Evolutionary conservation across 306 rosid species (phyloP).

Genomic region (Hylodesmum podocarpum): DNA sequence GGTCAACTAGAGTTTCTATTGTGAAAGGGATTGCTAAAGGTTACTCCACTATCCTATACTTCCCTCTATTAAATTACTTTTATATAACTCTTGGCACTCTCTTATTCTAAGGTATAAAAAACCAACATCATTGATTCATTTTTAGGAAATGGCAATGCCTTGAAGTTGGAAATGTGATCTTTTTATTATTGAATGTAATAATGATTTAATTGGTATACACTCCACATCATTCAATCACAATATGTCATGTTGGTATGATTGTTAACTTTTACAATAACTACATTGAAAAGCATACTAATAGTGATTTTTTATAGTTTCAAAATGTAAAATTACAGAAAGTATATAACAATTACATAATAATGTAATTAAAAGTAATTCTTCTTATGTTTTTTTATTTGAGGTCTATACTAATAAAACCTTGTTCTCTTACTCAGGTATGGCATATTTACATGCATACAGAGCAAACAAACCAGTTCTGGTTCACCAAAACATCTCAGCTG

Average conservation of each 20-base stretch:
- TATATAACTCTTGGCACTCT: no score
- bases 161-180: neutral
- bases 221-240: no score
- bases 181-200: neutral
- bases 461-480: constrained; percentile 70
- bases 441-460: constrained; percentile 65
- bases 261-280: no score
- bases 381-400: neutral
- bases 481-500: constrained; percentile 87
- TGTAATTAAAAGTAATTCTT: neutral
- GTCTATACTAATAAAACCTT: constrained; percentile 24
- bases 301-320: no score
- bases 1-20: constrained; percentile 88
- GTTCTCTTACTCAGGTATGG: constrained; percentile 57
- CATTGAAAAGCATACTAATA: no score
- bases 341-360: no score
- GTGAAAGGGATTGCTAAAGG: constrained; percentile 87
- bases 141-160: no score
- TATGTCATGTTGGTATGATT: no score
- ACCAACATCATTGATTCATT: no score
- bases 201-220: no score
- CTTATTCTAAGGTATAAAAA: no score
- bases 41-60: constrained; percentile 16
- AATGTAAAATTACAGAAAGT: no score
- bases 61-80: neutral